Conservation (phyloP, 129 eudicot genomes). For the Escallonia herrerae region DNA sequence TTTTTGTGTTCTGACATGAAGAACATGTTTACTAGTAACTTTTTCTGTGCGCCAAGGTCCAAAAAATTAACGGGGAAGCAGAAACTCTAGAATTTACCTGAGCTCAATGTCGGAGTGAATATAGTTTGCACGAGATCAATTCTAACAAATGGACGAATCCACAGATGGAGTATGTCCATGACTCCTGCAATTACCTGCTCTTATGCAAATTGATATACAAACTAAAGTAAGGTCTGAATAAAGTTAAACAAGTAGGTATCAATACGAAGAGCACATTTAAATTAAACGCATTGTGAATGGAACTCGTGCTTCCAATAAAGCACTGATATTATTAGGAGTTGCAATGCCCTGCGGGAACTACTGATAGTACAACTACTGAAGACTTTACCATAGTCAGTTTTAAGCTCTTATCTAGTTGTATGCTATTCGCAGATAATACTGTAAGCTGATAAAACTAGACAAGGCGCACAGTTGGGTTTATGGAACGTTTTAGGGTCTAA, state of each 20-base stretch:
- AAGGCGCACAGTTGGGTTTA: too few relatives aligned
- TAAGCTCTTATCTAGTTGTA: too few relatives aligned
- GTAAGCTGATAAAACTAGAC: too few relatives aligned
- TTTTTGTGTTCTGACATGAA: not conserved
- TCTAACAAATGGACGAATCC: conserved; percentile 75
- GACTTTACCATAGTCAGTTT: too few relatives aligned
- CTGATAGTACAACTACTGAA: too few relatives aligned
- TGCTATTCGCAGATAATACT: too few relatives aligned
- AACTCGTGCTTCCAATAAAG: too few relatives aligned
- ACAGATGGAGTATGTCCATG: conserved; percentile 56
- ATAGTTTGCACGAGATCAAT: conserved; percentile 74
- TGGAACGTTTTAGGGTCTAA: too few relatives aligned
- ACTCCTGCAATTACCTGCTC: conserved; percentile 78
- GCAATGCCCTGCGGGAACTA: too few relatives aligned
- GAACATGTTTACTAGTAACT: not conserved
- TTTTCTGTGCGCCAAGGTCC: not conserved
- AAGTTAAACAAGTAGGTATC: not conserved
- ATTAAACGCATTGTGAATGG: not conserved
- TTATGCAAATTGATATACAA: conserved; percentile 11
- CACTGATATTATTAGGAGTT: too few relatives aligned
- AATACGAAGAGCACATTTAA: not conserved
- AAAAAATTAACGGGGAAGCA: conserved; percentile 2
- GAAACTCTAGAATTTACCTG: conserved; percentile 32
- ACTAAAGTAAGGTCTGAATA: not conserved
- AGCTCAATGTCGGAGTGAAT: conserved; percentile 59